Conservation (phyloP, 371 early-diverging fungal species). For the Mucor mucedo region DNA sequence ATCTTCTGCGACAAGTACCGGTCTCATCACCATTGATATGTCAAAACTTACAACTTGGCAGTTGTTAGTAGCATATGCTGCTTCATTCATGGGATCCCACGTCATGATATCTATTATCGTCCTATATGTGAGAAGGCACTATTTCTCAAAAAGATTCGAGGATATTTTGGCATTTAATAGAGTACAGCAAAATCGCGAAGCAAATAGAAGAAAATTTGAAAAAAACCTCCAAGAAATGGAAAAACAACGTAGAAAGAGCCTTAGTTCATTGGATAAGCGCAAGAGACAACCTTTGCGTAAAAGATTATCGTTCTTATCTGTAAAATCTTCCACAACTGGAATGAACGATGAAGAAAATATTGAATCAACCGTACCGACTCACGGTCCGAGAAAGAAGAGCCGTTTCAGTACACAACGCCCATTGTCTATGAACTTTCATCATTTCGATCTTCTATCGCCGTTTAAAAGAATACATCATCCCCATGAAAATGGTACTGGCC, state of each 20-base stretch:
- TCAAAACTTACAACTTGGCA: slow-evolving; percentile 38
- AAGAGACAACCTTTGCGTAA: slow-evolving; percentile 8
- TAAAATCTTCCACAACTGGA: slow-evolving; percentile 12
- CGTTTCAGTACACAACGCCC: slow-evolving; percentile 1
- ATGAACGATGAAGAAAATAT: neutral
- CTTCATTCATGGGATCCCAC: slow-evolving; percentile 42
- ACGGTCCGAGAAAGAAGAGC: neutral
- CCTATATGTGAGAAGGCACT: slow-evolving; percentile 41
- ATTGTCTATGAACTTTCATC: neutral
- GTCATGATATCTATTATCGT: slow-evolving; percentile 42
- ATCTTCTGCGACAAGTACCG: slow-evolving; percentile 44
- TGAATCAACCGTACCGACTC: neutral
- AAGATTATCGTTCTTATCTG: slow-evolving; percentile 30
- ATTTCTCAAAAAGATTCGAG: slow-evolving; percentile 56
- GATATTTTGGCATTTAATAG: slow-evolving; percentile 49
- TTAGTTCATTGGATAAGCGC: neutral
- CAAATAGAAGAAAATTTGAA: slow-evolving; percentile 36
- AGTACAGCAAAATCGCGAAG: slow-evolving; percentile 36
- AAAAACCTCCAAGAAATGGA: slow-evolving; percentile 23
- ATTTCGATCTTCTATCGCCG: slow-evolving; percentile 12
- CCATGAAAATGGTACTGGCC: neutral
- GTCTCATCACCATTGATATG: slow-evolving; percentile 44
- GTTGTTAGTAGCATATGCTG: slow-evolving; percentile 35
- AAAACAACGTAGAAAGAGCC: slow-evolving; percentile 10
- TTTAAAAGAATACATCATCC: slow-evolving; percentile 13